phyloP scores from a whole-genome alignment of 495 filamentous ascomycete species.

The Staphylotrichum tortipilum region DNA sequence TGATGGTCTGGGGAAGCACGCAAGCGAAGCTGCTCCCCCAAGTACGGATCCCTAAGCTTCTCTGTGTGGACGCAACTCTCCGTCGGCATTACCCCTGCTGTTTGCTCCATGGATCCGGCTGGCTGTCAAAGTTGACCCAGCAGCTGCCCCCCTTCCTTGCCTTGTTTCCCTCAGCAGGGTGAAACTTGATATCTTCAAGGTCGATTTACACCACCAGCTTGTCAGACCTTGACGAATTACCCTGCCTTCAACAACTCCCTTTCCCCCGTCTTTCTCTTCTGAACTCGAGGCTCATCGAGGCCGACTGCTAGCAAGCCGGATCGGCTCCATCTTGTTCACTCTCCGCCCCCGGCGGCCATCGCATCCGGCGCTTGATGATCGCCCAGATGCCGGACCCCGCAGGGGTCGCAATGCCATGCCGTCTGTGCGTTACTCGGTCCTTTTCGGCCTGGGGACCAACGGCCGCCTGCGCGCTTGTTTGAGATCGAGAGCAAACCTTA shows the following conservation, averaged over 20 bases:
- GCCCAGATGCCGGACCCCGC: slow-evolving; percentile 1
- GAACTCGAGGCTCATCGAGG: too few species aligned
- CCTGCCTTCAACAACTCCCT: too few species aligned
- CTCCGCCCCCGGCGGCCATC: not conserved
- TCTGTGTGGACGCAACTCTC: not conserved
- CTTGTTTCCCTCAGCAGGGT: too few species aligned
- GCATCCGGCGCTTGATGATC: not conserved
- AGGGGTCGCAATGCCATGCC: slow-evolving; percentile 14
- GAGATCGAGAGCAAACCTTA: slow-evolving; percentile 8
- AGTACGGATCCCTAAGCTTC: slow-evolving; percentile 1
- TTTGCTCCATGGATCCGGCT: too few species aligned
- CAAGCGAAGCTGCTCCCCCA: not conserved
- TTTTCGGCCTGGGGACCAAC: not conserved
- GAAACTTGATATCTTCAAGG: too few species aligned
- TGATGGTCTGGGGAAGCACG: slow-evolving; percentile 9
- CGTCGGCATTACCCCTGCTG: not conserved
- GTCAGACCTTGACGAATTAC: too few species aligned
- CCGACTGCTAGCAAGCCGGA: too few species aligned
- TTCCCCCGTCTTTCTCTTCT: too few species aligned
- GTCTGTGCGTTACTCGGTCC: slow-evolving; percentile 7
- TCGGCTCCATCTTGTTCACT: not conserved
- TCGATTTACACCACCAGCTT: too few species aligned
- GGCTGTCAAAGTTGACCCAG: too few species aligned
- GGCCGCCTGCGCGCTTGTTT: slow-evolving; percentile 5
- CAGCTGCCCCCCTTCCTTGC: too few species aligned